A percentile compares a stretch with the other conserved stretches of the same genome.
Evolutionary conservation across 805 yeast genomes (phyloP).

Genomic region (Metschnikowia shivogae): DNA sequence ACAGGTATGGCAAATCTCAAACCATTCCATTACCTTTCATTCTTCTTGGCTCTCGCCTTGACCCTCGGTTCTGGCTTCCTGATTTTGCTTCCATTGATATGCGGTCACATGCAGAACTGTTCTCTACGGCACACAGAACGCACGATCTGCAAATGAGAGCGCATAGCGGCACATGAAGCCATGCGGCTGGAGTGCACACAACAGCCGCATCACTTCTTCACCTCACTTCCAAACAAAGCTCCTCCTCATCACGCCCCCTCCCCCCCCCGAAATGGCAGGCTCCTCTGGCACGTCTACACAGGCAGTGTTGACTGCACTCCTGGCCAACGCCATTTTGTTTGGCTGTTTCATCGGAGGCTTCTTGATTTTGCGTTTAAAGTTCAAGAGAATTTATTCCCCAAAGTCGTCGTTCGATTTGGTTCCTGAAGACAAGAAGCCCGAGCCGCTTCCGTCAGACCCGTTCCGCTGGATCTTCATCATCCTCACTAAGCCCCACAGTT

Average conservation of each 20-base stretch:
- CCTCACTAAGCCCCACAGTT: slow-evolving; percentile 62
- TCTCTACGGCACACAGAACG: slow-evolving; percentile 1
- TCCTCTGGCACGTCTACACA: slow-evolving; percentile 41
- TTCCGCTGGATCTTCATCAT: slow-evolving; percentile 67
- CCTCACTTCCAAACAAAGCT: not conserved
- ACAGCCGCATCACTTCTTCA: not conserved
- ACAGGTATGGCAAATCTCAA: too few species aligned
- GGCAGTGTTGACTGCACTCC: slow-evolving; percentile 68
- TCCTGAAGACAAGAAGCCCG: slow-evolving; percentile 56
- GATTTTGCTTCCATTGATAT: too few species aligned
- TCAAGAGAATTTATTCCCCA: slow-evolving; percentile 79
- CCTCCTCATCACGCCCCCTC: not conserved
- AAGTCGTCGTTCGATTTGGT: slow-evolving; percentile 62
- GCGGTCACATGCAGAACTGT: slow-evolving; percentile 2
- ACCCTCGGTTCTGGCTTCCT: too few species aligned
- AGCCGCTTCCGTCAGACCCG: slow-evolving; percentile 66
- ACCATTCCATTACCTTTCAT: too few species aligned
- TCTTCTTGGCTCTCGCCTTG: too few species aligned
- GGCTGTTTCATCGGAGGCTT: slow-evolving; percentile 59
- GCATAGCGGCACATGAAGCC: not conserved
- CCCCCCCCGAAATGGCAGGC: slow-evolving; percentile 5
- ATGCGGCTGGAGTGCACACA: not conserved
- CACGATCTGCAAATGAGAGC: not conserved
- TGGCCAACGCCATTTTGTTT: slow-evolving; percentile 64
- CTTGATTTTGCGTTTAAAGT: slow-evolving; percentile 58